These are phyloP conservation scores for Porcisia deanei DNA, from an alignment of 208 protist genomes.

Conservation along the genomic window DNA sequence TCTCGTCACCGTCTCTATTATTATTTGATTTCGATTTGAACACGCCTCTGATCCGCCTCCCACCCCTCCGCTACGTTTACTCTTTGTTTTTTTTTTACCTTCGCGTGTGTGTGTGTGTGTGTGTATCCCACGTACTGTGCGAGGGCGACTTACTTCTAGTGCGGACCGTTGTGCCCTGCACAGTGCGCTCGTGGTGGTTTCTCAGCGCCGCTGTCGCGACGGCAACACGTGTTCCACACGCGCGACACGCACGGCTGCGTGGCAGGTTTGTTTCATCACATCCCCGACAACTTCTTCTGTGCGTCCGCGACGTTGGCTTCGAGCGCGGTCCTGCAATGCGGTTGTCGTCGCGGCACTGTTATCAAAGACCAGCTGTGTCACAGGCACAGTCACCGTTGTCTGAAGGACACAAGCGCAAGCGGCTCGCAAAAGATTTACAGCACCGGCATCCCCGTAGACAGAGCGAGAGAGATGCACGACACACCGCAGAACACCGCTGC, in stretches of 20 bases:
- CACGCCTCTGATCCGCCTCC: not conserved
- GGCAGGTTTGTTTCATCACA: slow-evolving; percentile 14
- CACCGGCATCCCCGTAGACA: slow-evolving; percentile 26
- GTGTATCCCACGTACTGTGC: too few relatives aligned
- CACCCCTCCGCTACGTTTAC: not conserved
- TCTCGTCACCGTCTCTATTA: not conserved
- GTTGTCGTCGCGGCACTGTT: not conserved
- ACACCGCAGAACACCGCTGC: slow-evolving; percentile 33
- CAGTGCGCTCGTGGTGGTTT: not conserved
- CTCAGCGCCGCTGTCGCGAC: slow-evolving; percentile 5
- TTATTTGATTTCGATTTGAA: not conserved
- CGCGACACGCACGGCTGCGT: slow-evolving; percentile 23
- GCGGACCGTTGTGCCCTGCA: too few relatives aligned
- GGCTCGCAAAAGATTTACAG: slow-evolving; percentile 27
- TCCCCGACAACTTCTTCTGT: not conserved
- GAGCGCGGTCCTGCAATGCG: not conserved
- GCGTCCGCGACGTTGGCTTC: slow-evolving; percentile 1
- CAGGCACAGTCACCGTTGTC: slow-evolving; percentile 12
- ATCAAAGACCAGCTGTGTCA: slow-evolving; percentile 1
- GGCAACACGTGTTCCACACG: slow-evolving; percentile 31
- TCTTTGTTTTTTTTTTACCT: too few relatives aligned
- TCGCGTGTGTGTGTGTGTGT: not conserved
- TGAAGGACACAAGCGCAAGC: slow-evolving; percentile 30
- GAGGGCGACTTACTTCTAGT: too few relatives aligned
- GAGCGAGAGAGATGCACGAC: slow-evolving; percentile 30